phyloP scores from a whole-genome alignment of 305 asterid species.

The Nicotiana rustica region DNA sequence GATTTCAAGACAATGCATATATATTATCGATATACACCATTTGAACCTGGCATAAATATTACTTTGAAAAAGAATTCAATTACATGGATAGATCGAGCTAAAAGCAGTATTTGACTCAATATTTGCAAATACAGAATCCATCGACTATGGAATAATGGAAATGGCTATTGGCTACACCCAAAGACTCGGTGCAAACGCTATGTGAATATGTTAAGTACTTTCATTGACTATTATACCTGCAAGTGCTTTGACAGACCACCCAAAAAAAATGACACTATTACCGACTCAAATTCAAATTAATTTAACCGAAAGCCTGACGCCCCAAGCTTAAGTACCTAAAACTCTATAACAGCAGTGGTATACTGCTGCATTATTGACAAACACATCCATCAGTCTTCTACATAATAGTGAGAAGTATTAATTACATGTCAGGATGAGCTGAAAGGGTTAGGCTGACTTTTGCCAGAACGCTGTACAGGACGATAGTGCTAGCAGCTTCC shows the following conservation, averaged over 20 bases:
- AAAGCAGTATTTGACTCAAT: background rate
- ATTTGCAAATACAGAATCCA: background rate
- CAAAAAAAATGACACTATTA: background rate
- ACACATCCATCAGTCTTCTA: conserved; percentile 11
- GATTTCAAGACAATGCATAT: background rate
- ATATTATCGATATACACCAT: background rate
- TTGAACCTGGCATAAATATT: background rate
- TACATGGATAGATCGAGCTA: background rate
- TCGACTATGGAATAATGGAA: background rate
- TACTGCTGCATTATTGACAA: conserved; percentile 8
- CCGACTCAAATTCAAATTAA: background rate
- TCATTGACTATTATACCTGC: background rate
- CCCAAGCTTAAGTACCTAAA: conserved; percentile 12
- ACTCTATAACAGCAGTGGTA: conserved; percentile 7
- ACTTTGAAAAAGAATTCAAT: background rate
- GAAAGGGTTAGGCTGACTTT: conserved; percentile 24
- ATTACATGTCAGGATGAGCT: conserved; percentile 30
- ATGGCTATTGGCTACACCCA: background rate
- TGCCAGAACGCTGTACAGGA: conserved; percentile 20
- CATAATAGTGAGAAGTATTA: background rate
- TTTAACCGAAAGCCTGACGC: background rate
- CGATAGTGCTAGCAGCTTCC: conserved; percentile 27
- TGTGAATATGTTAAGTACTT: conserved; percentile 3
- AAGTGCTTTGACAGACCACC: background rate
- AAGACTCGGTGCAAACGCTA: background rate